Percentiles rank a stretch among this genome's conserved stretches.
Conservation (phyloP, 2,329 filamentous ascomycete species). For the Ustilaginoidea virens region DNA sequence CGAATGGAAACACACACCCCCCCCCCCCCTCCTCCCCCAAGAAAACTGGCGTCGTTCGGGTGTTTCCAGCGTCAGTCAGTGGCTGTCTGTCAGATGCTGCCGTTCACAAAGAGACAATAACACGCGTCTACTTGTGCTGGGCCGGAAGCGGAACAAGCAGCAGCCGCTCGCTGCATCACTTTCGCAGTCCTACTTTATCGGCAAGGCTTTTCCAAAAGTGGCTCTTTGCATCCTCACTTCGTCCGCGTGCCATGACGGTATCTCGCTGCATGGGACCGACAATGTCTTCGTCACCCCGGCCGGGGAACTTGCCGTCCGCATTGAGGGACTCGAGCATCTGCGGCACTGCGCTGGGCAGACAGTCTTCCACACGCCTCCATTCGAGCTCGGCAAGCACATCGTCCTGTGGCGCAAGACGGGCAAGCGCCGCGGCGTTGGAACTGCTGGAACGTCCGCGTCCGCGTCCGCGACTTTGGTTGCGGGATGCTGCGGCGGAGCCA, state of each 20-base stretch:
- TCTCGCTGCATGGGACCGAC: constrained; percentile 76
- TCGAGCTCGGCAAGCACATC: constrained; percentile 26
- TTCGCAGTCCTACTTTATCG: constrained; percentile 24
- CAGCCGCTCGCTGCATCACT: constrained; percentile 3
- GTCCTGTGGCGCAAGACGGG: constrained; percentile 16
- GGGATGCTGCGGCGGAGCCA: constrained; percentile 13
- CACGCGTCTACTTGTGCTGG: too few relatives aligned
- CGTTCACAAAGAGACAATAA: too few relatives aligned
- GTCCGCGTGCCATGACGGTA: constrained; percentile 32
- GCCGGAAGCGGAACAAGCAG: not conserved
- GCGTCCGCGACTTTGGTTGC: constrained; percentile 24
- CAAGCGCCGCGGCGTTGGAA: constrained; percentile 23
- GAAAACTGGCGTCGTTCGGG: not conserved
- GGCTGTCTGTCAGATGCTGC: not conserved
- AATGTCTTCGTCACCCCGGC: constrained; percentile 79
- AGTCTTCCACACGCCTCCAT: constrained; percentile 33
- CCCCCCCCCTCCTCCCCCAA: too few relatives aligned
- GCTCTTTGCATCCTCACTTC: constrained; percentile 27
- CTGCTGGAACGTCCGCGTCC: constrained; percentile 22
- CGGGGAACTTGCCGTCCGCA: constrained; percentile 71
- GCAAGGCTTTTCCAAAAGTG: constrained; percentile 34
- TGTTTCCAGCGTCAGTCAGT: not conserved
- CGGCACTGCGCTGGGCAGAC: constrained; percentile 49
- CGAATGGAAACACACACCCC: not conserved
- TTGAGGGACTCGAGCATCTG: constrained; percentile 52